Conservation (phyloP, 495 filamentous ascomycete genomes). For the Aeminium ludgeri region DNA sequence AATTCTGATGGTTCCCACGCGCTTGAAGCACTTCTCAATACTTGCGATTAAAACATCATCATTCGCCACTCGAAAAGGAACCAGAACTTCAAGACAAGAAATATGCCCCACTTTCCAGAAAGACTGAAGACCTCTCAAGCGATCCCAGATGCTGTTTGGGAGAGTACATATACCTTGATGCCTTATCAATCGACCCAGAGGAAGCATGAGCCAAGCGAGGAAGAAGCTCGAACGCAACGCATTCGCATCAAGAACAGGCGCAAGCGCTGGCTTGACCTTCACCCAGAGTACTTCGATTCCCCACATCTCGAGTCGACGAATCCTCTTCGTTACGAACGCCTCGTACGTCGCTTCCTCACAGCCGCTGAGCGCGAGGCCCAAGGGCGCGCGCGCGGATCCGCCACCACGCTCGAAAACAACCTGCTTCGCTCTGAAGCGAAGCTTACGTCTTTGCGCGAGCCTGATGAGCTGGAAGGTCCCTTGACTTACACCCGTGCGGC, state of each 20-base stretch:
- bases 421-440: constrained; percentile 48
- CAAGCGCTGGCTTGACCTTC: constrained; percentile 44
- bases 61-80: too few relatives aligned
- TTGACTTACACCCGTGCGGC: constrained; percentile 29
- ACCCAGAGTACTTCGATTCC: constrained; percentile 45
- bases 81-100: too few relatives aligned
- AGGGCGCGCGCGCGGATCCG: constrained; percentile 54
- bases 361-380: constrained; percentile 55
- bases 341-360: constrained; percentile 63
- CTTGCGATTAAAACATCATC: too few relatives aligned
- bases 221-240: constrained; percentile 1
- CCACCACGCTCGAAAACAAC: constrained; percentile 54
- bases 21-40: too few relatives aligned
- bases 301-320: constrained; percentile 45
- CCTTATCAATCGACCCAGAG: too few relatives aligned
- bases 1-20: too few relatives aligned
- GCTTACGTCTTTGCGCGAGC: constrained; percentile 38
- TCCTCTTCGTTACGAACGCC: constrained; percentile 61
- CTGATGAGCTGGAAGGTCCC: constrained; percentile 32
- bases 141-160: too few relatives aligned
- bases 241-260: constrained; percentile 43
- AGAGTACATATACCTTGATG: too few relatives aligned
- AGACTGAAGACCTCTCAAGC: too few relatives aligned
- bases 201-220: background rate
- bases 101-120: too few relatives aligned